phyloP scores from a whole-genome alignment of 371 early-diverging fungal species.

The Rhizomucor miehei region DNA sequence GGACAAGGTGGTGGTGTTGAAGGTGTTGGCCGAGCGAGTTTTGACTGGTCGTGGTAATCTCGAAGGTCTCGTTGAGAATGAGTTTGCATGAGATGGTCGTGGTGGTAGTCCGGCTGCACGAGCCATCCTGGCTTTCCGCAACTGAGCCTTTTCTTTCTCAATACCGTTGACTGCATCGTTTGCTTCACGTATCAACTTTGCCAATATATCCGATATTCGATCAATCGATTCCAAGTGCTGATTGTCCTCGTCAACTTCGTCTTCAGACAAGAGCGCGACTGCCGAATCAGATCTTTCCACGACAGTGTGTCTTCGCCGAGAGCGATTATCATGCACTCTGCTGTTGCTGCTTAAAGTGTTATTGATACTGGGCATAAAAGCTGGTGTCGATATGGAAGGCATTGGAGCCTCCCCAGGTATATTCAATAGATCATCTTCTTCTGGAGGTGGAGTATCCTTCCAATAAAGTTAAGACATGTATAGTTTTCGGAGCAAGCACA shows the following conservation, averaged over 20 bases:
- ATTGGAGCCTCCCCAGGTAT: slow-evolving; percentile 13
- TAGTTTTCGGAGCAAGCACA: neutral
- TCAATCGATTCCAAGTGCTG: slow-evolving; percentile 26
- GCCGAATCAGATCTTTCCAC: slow-evolving; percentile 31
- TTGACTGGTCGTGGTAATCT: slow-evolving; percentile 27
- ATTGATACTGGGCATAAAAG: neutral
- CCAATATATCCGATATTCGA: slow-evolving; percentile 40
- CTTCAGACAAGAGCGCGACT: slow-evolving; percentile 23
- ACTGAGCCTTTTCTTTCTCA: slow-evolving; percentile 23
- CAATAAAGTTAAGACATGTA: neutral
- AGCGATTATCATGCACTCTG: slow-evolving; percentile 1
- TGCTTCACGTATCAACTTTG: slow-evolving; percentile 45
- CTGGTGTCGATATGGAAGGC: slow-evolving; percentile 26
- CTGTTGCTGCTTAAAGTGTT: neutral
- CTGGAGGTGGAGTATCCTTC: slow-evolving; percentile 12
- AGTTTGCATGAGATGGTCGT: neutral
- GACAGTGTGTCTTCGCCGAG: slow-evolving; percentile 18
- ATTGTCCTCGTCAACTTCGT: slow-evolving; percentile 10
- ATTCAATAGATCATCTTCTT: neutral
- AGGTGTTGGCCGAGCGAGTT: neutral
- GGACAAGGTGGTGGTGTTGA: slow-evolving; percentile 3
- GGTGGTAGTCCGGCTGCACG: neutral
- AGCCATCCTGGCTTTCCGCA: neutral
- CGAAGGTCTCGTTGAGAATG: slow-evolving; percentile 3
- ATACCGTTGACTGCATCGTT: slow-evolving; percentile 44